These are phyloP conservation scores for Microsporum audouinii DNA, from an alignment of 2,329 filamentous ascomycete species.

Conservation along the genomic window DNA sequence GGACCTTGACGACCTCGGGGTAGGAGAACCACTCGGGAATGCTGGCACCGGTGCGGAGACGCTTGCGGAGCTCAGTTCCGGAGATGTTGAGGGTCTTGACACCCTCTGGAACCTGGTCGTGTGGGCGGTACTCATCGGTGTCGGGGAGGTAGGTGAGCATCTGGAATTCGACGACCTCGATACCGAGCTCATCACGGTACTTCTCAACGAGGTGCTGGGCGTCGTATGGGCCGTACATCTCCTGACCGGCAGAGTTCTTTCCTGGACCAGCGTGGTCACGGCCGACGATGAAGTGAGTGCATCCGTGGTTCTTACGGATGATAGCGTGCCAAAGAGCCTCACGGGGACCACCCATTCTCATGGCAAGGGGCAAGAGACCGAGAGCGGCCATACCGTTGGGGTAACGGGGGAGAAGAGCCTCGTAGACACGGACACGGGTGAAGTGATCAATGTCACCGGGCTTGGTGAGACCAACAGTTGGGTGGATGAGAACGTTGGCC, in stretches of 20 bases:
- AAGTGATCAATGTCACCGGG: slow-evolving; percentile 99
- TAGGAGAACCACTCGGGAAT: slow-evolving; percentile 99
- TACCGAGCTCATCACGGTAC: slow-evolving; percentile 91
- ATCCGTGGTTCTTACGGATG: slow-evolving; percentile 98
- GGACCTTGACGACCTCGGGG: slow-evolving; percentile 91
- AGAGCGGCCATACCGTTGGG: slow-evolving; percentile 98
- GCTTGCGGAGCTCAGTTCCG: slow-evolving; percentile 79
- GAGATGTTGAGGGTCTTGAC: slow-evolving; percentile 80
- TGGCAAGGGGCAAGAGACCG: slow-evolving; percentile 85
- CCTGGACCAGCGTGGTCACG: slow-evolving; percentile 96
- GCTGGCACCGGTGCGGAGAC: slow-evolving; percentile 79
- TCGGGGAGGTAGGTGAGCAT: slow-evolving; percentile 99
- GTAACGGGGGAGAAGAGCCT: slow-evolving; percentile 90
- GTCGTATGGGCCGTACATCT: slow-evolving; percentile 97
- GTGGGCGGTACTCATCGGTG: slow-evolving; percentile 87
- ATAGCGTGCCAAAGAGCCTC: slow-evolving; percentile 99
- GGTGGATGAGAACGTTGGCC: slow-evolving; percentile 98
- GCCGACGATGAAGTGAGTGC: slow-evolving; percentile 97
- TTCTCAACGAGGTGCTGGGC: slow-evolving; percentile 93
- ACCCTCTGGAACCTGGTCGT: slow-evolving; percentile 76
- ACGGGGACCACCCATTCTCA: slow-evolving; percentile 97
- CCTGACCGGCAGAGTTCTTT: slow-evolving; percentile 93
- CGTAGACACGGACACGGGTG: slow-evolving; percentile 96
- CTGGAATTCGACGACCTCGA: slow-evolving; percentile 98
- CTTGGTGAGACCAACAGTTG: slow-evolving; percentile 96